phyloP scores from a whole-genome alignment of 225 moss, liverwort and hornwort genomes.

The Sphagnum contortum region DNA sequence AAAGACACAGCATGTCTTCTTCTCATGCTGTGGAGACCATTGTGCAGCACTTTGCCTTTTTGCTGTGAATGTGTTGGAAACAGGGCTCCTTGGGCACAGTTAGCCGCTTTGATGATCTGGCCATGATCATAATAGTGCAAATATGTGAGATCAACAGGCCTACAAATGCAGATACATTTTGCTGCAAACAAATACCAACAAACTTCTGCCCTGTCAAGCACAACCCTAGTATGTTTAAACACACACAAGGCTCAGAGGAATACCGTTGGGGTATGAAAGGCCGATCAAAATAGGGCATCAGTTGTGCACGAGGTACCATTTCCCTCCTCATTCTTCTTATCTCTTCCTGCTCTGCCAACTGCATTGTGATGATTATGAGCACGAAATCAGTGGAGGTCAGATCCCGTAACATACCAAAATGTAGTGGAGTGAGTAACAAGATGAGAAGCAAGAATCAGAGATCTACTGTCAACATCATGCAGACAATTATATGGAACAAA shows the following conservation, averaged over 20 bases:
- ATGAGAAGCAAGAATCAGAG: too few relatives aligned
- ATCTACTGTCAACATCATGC: too few relatives aligned
- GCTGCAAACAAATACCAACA: too few relatives aligned
- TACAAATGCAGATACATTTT: neutral
- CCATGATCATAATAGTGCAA: neutral
- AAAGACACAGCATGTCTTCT: too few relatives aligned
- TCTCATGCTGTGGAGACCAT: too few relatives aligned
- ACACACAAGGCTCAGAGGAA: neutral
- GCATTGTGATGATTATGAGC: neutral
- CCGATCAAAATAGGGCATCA: slow-evolving; percentile 95
- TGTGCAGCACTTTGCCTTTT: slow-evolving; percentile 49
- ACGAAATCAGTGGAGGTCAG: too few relatives aligned
- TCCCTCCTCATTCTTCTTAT: slow-evolving; percentile 64
- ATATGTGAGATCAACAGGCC: neutral
- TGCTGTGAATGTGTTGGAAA: slow-evolving; percentile 54
- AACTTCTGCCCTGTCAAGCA: too few relatives aligned
- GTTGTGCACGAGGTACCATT: slow-evolving; percentile 93
- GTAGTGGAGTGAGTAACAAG: too few relatives aligned
- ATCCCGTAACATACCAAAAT: too few relatives aligned
- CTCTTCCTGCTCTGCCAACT: slow-evolving; percentile 62
- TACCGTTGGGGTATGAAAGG: slow-evolving; percentile 87
- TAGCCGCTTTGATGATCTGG: slow-evolving; percentile 77
- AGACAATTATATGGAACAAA: neutral
- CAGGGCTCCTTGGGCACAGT: slow-evolving; percentile 79
- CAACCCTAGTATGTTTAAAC: too few relatives aligned